Percentiles rank a stretch among this genome's conserved stretches.
Conservation (phyloP, 305 asterid species). For the Ilex paraguariensis region DNA sequence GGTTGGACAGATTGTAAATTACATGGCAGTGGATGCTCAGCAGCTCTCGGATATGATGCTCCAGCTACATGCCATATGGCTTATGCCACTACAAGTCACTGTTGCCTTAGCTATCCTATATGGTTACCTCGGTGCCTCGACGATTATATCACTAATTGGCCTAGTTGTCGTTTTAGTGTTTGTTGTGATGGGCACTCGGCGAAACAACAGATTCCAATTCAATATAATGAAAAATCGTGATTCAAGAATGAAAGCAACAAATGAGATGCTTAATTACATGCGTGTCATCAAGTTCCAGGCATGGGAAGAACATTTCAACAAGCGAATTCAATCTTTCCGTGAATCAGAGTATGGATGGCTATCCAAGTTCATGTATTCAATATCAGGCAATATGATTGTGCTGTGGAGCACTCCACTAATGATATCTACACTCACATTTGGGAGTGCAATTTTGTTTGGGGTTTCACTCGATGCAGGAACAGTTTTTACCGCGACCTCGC, state of each 20-base stretch:
- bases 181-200: constrained; percentile 46
- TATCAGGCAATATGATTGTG: constrained; percentile 57
- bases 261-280: constrained; percentile 94
- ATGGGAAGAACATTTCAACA: constrained; percentile 90
- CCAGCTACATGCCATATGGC: constrained; percentile 78
- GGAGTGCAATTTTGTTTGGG: constrained; percentile 58
- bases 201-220: constrained; percentile 65
- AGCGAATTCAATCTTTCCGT: constrained; percentile 68
- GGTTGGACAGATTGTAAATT: constrained; percentile 88
- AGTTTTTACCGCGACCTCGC: constrained; percentile 77
- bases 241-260: constrained; percentile 84
- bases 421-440: constrained; percentile 67
- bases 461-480: constrained; percentile 68
- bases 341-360: constrained; percentile 68
- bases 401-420: constrained; percentile 79
- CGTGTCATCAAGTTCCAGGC: constrained; percentile 95
- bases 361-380: constrained; percentile 58
- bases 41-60: constrained; percentile 95
- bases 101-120: constrained; percentile 64
- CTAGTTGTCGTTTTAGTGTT: constrained; percentile 40
- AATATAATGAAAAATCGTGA: constrained; percentile 76
- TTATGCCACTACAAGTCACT: constrained; percentile 70
- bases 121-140: constrained; percentile 51
- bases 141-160: constrained; percentile 47
- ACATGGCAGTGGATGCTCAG: constrained; percentile 97